Evolutionary conservation across 2,329 filamentous ascomycete species (phyloP).

Genomic region (Elsinoe ampelina): DNA sequence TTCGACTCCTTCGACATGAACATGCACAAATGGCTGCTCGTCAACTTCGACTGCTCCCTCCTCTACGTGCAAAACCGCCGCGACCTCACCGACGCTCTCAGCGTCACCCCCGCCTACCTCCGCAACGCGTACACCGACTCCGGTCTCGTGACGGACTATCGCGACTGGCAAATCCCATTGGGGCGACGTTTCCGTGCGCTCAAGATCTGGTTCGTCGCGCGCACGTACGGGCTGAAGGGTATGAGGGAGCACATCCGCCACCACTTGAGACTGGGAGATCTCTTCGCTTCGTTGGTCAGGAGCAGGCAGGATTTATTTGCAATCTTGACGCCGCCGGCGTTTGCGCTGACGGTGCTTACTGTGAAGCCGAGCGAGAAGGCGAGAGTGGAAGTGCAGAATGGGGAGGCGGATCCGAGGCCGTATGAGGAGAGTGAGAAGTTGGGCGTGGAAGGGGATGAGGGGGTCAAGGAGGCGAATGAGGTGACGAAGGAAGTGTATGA

Average conservation of each 20-base stretch:
- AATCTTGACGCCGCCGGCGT: constrained; percentile 63
- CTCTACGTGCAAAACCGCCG: constrained; percentile 67
- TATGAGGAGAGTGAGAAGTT: constrained; percentile 22
- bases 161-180: constrained; percentile 94
- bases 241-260: constrained; percentile 63
- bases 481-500: constrained; percentile 70
- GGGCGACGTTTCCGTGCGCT: constrained; percentile 78
- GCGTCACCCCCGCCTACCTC: constrained; percentile 72
- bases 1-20: constrained; percentile 93
- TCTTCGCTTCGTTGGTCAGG: constrained; percentile 54
- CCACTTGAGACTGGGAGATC: constrained; percentile 59
- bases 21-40: constrained; percentile 95
- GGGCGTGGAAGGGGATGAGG: constrained; percentile 27
- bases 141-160: constrained; percentile 84
- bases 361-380: constrained; percentile 39
- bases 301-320: constrained; percentile 61
- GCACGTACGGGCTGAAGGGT: constrained; percentile 69
- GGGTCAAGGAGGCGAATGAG: constrained; percentile 51
- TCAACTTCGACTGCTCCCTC: constrained; percentile 80
- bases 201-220: constrained; percentile 92
- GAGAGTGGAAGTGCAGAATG: constrained; percentile 23
- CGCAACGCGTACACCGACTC: constrained; percentile 70
- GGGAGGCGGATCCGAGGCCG: constrained; percentile 21
- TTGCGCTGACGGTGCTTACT: constrained; percentile 69
- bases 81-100: constrained; percentile 70